Evolutionary conservation across 176 grass and related monocot genomes (phyloP), one percentile per base, ranked within the genome.

Genomic region (Bonia amplexicaulis): DNA sequence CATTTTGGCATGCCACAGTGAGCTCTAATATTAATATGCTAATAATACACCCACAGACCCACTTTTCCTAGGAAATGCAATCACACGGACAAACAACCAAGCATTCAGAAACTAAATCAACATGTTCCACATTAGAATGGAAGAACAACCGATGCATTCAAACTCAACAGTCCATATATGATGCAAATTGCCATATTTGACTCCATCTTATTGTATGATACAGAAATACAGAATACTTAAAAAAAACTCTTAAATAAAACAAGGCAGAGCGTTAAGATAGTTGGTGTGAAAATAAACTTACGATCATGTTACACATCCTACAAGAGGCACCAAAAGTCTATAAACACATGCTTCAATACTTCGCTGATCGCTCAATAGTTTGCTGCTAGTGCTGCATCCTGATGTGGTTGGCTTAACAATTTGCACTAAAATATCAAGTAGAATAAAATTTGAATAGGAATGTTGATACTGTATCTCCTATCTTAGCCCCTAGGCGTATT

Each of bases 31-130:
- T 49, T 70, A 33, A 45, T 69, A 89, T 69, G 63, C 13, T 10
- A 46, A 85, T 54, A 6, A 2, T 63, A 29, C 60, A 27, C 12
- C 60, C 40, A 74, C 7, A 29, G 25, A 27, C 12, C 60, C 40
- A 74, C 7, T 9, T 67, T 75, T 73, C 7, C 48, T 26, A 69
- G 16, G 9, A 31, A 75, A 89, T 84, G 59, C 81, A 84, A 89
- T n/a, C 20, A 49, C 66, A 40, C 26, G 17, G 52, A 73, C 8
- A 80, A 65, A 27, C 26, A 45, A 67, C 29, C 31, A 29, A 54
- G 39, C 45, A 7, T 49, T 70, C n/a, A 77, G 73, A 2, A 82
- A 52, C 27, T 61, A 10, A 0, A 71, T 71, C 11, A n/a, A 42
- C 7, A 79, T 41, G 47, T 19, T 12, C 33, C 48, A 53, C 37